Evolutionary conservation across 305 asterid species (phyloP), one percentile per base, ranked within the genome.

Genomic region (Fraxinus nigra): DNA sequence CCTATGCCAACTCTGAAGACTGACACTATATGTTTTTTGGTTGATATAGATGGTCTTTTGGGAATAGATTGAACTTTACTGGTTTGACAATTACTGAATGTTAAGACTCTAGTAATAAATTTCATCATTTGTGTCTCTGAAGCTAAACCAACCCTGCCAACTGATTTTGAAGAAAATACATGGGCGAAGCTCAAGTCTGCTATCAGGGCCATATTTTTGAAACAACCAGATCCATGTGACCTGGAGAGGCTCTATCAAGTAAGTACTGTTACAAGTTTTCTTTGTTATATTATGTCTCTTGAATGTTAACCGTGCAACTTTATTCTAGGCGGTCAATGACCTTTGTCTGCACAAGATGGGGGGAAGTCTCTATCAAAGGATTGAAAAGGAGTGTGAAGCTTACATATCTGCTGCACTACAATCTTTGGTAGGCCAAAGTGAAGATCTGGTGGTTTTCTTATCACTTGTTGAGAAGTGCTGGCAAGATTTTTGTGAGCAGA

Each of bases 261-360:
- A 76, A 76, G 75, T 78, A 67, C 74, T 77, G 38, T 33, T 65
- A 16, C 26, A 1, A 14, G 30, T 30, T 69, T 38, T 9, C 75
- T 37, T 67, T 75, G 28, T 11, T 28, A 9, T 28, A 63, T 59
- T 24, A 51, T 82, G 24, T 20, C 73, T 67, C 14, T 22, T 59
- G 22, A 46, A 18, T 32, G 73, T 86, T 70, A 30, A 67, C 63
- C 79, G 46, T 73, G 46, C 40, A 51, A 78, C 22, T 67, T 76
- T 75, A 30, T 56, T 87, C 54, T 69, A 89, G 90, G 92, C 90
- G 3, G 92, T 88, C 63, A 86, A 90, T 87, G 92, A 94, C 88
- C 93, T 95, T 59, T 95, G 98, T 84, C 90, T 94, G 83, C 98
- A 94, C 92, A 94, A 93, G 87, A 89, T 94, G 98, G 98, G 97